Evolutionary conservation across 805 yeast species (phyloP), one percentile per base, ranked within the genome.

Genomic region (Wickerhamomyces hampshirensis): DNA sequence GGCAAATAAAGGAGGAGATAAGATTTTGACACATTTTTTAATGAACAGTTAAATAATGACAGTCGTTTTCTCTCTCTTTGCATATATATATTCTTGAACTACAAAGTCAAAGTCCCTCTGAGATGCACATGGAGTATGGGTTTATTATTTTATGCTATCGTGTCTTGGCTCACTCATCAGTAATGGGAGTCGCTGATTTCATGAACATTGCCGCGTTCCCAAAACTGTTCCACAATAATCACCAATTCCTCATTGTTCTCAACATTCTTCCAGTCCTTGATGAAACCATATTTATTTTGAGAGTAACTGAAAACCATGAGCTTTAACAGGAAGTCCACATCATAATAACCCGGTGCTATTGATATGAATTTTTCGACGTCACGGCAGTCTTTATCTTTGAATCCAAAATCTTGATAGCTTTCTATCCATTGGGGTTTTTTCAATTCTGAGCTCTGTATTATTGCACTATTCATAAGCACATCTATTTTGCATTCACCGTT

Each of bases 181-280:
- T n/a, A n/a, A n/a, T n/a, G n/a, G n/a, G n/a, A n/a, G n/a, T n/a
- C n/a, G n/a, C n/a, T 21, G 24, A 21, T 7, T 21, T 21, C 24
- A 7, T 21, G 7, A 11, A 21, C 24, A 8, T 21, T 13, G 15
- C 39, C 34, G 12, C 27, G 26, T 14, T 14, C 18, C 38, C 38
- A 35, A n/a, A 15, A 35, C 15, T 35, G 12, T 15, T 35, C 30
- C 9, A 30, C 12, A 5, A 26, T 9, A 5, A 6, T 5, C 14
- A 35, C 8, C 13, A 31, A 10, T 18, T 35, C 38, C 6, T n/a
- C 23, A 18, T 24, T 18, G 12, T 23, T 6, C 5, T 32, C 21
- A 26, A 30, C 26, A 18, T 18, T 28, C 10, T 10, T 10, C 10
- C 18, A 17, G 19, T 35, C 23, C 15, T 19, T 11, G 7, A 30